Percentiles rank a stretch among this genome's conserved stretches.
Evolutionary conservation across 768 basidiomycete genomes (phyloP).

Genomic region (Phaeolepiota aurea): DNA sequence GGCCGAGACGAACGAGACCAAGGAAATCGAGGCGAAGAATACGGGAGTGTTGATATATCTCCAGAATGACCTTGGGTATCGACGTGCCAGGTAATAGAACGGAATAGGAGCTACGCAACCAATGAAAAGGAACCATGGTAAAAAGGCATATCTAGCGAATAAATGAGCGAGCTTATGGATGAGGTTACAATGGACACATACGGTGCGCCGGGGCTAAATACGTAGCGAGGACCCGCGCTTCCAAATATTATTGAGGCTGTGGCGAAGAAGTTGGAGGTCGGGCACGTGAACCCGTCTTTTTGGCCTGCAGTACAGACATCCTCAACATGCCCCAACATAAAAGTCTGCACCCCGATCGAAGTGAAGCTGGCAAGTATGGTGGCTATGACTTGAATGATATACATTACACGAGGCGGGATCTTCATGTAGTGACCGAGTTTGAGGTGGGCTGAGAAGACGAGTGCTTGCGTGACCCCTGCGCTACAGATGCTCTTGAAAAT

Average conservation of each 20-base stretch:
- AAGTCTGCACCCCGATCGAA: constrained; percentile 67
- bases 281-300: constrained; percentile 62
- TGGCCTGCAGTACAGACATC: constrained; percentile 49
- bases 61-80: constrained; percentile 61
- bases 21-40: constrained; percentile 49
- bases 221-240: constrained; percentile 64
- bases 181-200: background rate
- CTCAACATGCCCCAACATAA: constrained; percentile 65
- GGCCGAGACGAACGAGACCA: constrained; percentile 60
- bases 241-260: constrained; percentile 77
- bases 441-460: constrained; percentile 47
- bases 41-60: constrained; percentile 78
- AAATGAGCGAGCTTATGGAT: background rate
- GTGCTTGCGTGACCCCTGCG: constrained; percentile 36
- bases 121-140: background rate
- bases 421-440: constrained; percentile 79
- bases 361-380: constrained; percentile 61
- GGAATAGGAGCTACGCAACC: constrained; percentile 64
- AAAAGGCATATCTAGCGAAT: constrained; percentile 36
- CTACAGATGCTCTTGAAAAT: constrained; percentile 65
- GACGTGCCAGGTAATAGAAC: constrained; percentile 61
- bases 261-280: constrained; percentile 62
- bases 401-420: constrained; percentile 75
- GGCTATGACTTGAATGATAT: constrained; percentile 58
- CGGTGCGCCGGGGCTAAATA: constrained; percentile 38